phyloP scores from a whole-genome alignment of 2,329 filamentous ascomycete species.

The Dothistroma pini region DNA sequence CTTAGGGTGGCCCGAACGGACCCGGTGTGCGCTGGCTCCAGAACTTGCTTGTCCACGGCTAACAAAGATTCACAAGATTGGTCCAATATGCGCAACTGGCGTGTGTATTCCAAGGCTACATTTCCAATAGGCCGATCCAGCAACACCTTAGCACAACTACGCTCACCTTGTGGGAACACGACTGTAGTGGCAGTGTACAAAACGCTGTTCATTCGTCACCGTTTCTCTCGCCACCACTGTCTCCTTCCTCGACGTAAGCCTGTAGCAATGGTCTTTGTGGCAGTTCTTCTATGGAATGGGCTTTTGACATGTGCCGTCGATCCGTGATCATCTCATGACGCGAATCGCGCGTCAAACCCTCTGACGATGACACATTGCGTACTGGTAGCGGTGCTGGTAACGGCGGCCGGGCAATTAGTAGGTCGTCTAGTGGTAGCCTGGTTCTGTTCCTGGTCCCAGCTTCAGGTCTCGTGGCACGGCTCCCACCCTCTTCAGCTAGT shows the following conservation, averaged over 20 bases:
- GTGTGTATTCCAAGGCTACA: conserved; percentile 2
- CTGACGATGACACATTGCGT: conserved; percentile 14
- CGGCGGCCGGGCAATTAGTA: conserved; percentile 13
- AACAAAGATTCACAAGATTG: neutral
- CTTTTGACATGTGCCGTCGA: conserved; percentile 11
- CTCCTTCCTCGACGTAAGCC: conserved; percentile 27
- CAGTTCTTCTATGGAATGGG: conserved; percentile 22
- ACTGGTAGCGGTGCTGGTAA: conserved; percentile 18
- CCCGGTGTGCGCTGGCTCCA: neutral
- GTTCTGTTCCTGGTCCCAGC: conserved; percentile 2
- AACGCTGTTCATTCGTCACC: conserved; percentile 9
- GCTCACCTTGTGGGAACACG: neutral
- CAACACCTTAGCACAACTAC: neutral
- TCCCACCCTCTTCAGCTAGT: conserved; percentile 10
- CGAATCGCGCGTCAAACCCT: conserved; percentile 1
- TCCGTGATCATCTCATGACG: neutral
- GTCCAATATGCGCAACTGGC: neutral
- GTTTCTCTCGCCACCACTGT: conserved; percentile 12
- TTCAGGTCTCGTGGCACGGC: neutral
- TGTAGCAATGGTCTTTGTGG: conserved; percentile 17
- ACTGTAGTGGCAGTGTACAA: neutral
- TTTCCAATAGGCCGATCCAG: conserved; percentile 4
- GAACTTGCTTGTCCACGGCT: neutral
- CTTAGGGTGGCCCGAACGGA: neutral
- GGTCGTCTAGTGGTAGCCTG: conserved; percentile 18